phyloP scores from a whole-genome alignment of 2,329 filamentous ascomycete genomes.

The Venturia asperata region DNA sequence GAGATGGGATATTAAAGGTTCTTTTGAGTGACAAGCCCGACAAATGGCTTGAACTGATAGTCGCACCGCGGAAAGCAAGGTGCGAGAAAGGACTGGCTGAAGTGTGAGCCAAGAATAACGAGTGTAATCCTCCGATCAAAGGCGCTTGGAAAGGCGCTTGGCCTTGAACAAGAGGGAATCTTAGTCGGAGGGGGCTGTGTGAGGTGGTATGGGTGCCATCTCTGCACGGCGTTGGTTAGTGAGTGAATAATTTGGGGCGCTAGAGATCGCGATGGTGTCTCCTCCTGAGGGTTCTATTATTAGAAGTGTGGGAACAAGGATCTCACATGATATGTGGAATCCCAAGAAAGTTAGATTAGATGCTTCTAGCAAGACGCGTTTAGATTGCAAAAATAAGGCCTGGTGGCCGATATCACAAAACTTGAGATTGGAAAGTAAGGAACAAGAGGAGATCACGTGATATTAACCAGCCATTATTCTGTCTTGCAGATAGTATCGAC shows the following conservation, averaged over 20 bases:
- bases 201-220: too few relatives aligned
- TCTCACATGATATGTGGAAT: neutral
- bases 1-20: neutral
- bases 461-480: neutral
- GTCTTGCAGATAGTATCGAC: neutral
- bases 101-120: constrained; percentile 1
- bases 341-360: too few relatives aligned
- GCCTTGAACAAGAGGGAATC: neutral
- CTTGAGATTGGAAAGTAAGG: neutral
- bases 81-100: neutral
- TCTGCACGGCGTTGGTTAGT: neutral
- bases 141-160: neutral
- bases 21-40: neutral
- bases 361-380: neutral
- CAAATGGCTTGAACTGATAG: neutral
- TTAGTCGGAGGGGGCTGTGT: neutral
- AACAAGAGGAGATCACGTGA: neutral
- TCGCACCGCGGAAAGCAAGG: neutral
- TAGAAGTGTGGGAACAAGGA: neutral
- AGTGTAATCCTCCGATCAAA: neutral
- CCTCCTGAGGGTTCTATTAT: neutral
- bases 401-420: neutral
- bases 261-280: neutral
- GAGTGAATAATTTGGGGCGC: neutral
- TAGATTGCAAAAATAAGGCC: neutral